phyloP scores from a whole-genome alignment of 1,284 basidiomycete species.

The Ganoderma leucocontextum region DNA sequence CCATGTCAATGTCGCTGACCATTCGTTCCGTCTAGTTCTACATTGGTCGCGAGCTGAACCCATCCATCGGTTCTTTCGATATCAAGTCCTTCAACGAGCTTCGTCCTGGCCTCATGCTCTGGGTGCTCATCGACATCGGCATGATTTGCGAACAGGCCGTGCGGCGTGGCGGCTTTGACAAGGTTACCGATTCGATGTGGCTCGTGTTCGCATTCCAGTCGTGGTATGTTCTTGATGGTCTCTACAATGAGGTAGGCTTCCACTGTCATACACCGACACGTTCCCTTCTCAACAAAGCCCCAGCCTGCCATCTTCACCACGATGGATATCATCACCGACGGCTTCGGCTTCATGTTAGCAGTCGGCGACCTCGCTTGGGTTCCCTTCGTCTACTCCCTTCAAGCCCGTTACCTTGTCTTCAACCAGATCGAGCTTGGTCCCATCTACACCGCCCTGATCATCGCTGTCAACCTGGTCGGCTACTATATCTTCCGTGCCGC shows the following conservation, averaged over 20 bases:
- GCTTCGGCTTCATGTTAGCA: conserved; percentile 98
- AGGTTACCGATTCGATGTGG: conserved; percentile 92
- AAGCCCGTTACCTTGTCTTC: conserved; percentile 95
- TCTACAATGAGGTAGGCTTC: conserved; percentile 85
- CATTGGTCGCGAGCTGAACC: conserved; percentile 96
- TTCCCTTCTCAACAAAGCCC: neutral
- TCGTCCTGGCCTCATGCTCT: conserved; percentile 95
- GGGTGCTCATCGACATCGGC: conserved; percentile 91
- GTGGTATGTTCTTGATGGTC: conserved; percentile 87
- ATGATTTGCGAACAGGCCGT: conserved; percentile 93
- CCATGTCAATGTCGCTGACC: conserved; percentile 17
- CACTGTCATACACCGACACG: neutral
- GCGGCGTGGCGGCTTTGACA: conserved; percentile 66
- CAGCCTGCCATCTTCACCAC: conserved; percentile 90
- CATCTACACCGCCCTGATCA: conserved; percentile 65
- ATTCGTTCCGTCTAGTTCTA: conserved; percentile 74
- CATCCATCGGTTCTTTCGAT: conserved; percentile 88
- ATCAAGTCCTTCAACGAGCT: conserved; percentile 98
- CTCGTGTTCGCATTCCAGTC: conserved; percentile 89
- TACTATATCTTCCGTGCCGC: conserved; percentile 92
- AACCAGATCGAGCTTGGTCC: conserved; percentile 83
- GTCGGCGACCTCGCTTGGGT: conserved; percentile 96
- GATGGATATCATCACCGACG: conserved; percentile 98
- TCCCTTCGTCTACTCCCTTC: conserved; percentile 93
- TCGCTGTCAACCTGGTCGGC: conserved; percentile 78